Evolutionary conservation across 768 basidiomycete species (phyloP), one percentile per base, ranked within the genome.

Genomic region (Tephrocybe rancida): DNA sequence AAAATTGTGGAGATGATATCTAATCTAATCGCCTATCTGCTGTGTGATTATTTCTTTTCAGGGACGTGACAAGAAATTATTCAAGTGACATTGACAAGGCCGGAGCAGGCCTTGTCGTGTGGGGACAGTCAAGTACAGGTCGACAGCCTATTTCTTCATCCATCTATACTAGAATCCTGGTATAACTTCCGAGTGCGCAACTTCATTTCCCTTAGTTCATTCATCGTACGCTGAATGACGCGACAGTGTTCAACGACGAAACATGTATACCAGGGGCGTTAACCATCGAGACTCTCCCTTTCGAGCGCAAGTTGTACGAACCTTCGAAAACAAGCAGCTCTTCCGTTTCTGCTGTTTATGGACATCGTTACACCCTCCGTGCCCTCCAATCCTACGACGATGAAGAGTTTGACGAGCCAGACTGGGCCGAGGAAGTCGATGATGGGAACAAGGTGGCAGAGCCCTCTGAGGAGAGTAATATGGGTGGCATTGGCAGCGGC

Each of bases 171-270:
- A n/a, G n/a, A n/a, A n/a, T n/a, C n/a, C n/a, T n/a, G n/a, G n/a
- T n/a, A n/a, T n/a, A n/a, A n/a, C n/a, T n/a, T n/a, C n/a, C n/a
- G n/a, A 37, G 35, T 37, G n/a, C 4, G 35, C 10, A 16, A 13
- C n/a, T 6, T 4, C 35, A 37, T 6, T 37, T 16, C 35, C 11
- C n/a, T 16, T 5, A 13, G 11, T 6, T 37, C 11, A 16, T 16
- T 9, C 11, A 4, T 37, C 35, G 16, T 16, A 16, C n/a, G 21
- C 44, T 44, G 44, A 26, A 25, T 25, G 22, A 24, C 34, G n/a
- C 5, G 22, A 22, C 37, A 54, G 48, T 57, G 52, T 46, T 50
- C 44, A 21, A 37, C 29, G 52, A 54, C 42, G 52, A 49, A 42
- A 54, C 39, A 42, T 54, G 44, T 39, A 54, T 34, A n/a, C 30